Evolutionary conservation across 169 alveolate genomes (phyloP).

Genomic region (Fabrea salina): DNA sequence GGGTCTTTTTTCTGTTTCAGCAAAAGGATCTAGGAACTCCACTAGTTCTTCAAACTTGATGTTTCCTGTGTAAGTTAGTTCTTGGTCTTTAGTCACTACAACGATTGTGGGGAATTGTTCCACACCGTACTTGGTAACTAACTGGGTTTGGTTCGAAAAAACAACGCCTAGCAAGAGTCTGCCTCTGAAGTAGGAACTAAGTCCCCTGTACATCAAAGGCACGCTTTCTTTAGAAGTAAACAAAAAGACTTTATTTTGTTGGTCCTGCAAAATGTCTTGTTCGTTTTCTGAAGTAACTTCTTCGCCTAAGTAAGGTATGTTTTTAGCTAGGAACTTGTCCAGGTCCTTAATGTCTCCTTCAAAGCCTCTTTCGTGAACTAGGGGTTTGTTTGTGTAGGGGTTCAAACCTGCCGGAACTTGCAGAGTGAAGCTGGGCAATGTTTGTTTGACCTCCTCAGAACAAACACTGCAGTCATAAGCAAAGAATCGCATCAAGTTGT

Average conservation of each 20-base stretch:
- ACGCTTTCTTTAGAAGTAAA: constrained; percentile 14
- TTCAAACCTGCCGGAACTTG: constrained; percentile 22
- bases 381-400: constrained; percentile 4
- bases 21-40: constrained; percentile 4
- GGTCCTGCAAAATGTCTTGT: not conserved
- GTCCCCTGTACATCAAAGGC: constrained; percentile 22
- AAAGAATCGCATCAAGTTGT: not conserved
- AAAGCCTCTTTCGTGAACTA: constrained; percentile 1
- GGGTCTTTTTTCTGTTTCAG: not conserved
- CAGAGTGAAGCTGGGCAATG: constrained; percentile 3
- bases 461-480: constrained; percentile 20
- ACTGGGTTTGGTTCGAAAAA: not conserved
- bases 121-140: not conserved
- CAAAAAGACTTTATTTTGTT: not conserved
- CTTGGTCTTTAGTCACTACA: not conserved
- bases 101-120: constrained; percentile 7
- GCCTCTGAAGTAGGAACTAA: constrained; percentile 29
- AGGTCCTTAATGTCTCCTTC: constrained; percentile 3
- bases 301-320: constrained; percentile 26
- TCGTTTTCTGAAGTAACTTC: not conserved
- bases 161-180: constrained; percentile 18
- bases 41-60: constrained; percentile 8
- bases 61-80: not conserved
- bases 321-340: not conserved
- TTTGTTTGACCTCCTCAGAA: not conserved